Percentiles rank a stretch among this genome's conserved stretches.
phyloP scores from a whole-genome alignment of 306 rosid genomes.

The Urtica urens region DNA sequence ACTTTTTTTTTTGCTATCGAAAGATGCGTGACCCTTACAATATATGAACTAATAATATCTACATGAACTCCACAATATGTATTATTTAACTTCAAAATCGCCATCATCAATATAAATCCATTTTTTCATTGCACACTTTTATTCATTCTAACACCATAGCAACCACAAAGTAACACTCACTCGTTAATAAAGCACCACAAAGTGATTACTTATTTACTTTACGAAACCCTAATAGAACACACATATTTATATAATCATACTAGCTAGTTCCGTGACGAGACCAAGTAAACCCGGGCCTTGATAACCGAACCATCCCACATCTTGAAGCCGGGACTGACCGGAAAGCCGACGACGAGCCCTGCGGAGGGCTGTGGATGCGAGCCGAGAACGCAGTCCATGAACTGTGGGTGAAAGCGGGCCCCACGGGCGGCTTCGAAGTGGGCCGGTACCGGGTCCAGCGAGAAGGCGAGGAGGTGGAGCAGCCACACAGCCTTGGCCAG shows the following conservation, averaged over 20 bases:
- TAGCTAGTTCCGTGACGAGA: conserved; percentile 38
- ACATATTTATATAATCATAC: not conserved
- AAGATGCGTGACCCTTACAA: too few species aligned
- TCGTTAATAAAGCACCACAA: too few species aligned
- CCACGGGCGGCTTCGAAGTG: conserved; percentile 88
- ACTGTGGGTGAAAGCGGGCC: conserved; percentile 65
- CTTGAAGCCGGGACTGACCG: conserved; percentile 88
- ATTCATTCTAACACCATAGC: too few species aligned
- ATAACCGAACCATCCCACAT: conserved; percentile 70
- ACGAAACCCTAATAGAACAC: not conserved
- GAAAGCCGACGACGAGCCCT: conserved; percentile 73
- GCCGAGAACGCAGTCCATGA: conserved; percentile 72
- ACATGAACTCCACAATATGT: too few species aligned
- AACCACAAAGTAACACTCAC: too few species aligned
- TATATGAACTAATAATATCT: too few species aligned
- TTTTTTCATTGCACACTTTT: too few species aligned
- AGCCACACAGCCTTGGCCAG: conserved; percentile 79
- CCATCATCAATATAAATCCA: too few species aligned
- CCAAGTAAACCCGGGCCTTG: conserved; percentile 70
- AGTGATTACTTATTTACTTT: too few species aligned
- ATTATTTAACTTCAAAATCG: too few species aligned
- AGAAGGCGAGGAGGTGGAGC: conserved; percentile 90
- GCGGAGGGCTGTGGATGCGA: conserved; percentile 49
- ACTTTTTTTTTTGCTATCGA: too few species aligned
- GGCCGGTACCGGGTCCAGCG: conserved; percentile 73